phyloP scores from a whole-genome alignment of 2,329 filamentous ascomycete species.

The Fusarium aywerte region DNA sequence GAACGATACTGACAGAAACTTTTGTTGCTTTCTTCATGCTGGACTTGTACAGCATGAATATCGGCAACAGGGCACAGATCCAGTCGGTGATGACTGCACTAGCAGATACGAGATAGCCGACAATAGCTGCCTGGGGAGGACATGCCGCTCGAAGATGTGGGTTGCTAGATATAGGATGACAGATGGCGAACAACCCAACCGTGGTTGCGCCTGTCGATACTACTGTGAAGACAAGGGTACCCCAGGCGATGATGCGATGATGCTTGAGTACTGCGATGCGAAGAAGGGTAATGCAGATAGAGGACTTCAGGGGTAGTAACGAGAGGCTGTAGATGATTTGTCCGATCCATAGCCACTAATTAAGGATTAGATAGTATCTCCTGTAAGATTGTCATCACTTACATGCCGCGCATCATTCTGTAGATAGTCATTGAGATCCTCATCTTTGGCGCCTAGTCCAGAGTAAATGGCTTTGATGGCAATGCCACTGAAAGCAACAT shows the following conservation, averaged over 20 bases:
- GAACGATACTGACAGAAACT: slow-evolving; percentile 26
- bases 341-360: slow-evolving; percentile 26
- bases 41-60: slow-evolving; percentile 33
- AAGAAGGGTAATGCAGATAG: slow-evolving; percentile 30
- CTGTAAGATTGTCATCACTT: not conserved
- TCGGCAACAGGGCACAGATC: slow-evolving; percentile 22
- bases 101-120: slow-evolving; percentile 20
- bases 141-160: slow-evolving; percentile 1
- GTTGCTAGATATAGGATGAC: slow-evolving; percentile 5
- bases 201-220: slow-evolving; percentile 11
- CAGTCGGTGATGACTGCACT: slow-evolving; percentile 21
- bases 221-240: slow-evolving; percentile 1
- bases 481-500: slow-evolving; percentile 2
- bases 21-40: slow-evolving; percentile 29
- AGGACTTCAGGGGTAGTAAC: slow-evolving; percentile 23
- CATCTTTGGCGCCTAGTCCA: slow-evolving; percentile 24
- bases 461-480: not conserved
- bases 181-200: slow-evolving; percentile 5
- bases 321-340: slow-evolving; percentile 19
- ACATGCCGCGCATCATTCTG: slow-evolving; percentile 24
- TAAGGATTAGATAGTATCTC: not conserved
- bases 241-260: slow-evolving; percentile 29
- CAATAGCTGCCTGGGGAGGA: not conserved
- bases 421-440: slow-evolving; percentile 3
- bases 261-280: slow-evolving; percentile 26